phyloP scores from a whole-genome alignment of 192 early-diverging fungal species.

The Backusella tuberculispora region DNA sequence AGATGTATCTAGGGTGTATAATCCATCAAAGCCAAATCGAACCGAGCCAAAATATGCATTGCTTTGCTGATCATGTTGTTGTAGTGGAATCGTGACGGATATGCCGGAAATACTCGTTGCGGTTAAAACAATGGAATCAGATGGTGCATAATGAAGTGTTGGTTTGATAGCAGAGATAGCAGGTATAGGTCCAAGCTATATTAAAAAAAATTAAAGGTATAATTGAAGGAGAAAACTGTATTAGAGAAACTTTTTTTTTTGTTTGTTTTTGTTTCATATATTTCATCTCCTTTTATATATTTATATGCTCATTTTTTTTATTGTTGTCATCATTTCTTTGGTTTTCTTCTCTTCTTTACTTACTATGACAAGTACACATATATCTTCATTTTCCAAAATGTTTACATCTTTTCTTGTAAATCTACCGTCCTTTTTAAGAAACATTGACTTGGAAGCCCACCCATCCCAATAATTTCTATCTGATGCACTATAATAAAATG shows the following conservation, averaged over 20 bases:
- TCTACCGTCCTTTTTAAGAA: constrained; percentile 21
- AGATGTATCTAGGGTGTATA: constrained; percentile 16
- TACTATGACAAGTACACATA: constrained; percentile 36
- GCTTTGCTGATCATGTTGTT: constrained; percentile 22
- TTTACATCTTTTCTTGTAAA: constrained; percentile 22
- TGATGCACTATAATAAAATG: constrained; percentile 12
- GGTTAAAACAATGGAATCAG: constrained; percentile 21
- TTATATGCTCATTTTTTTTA: neutral
- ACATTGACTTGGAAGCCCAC: constrained; percentile 24
- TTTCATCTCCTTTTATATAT: neutral
- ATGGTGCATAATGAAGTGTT: constrained; percentile 5
- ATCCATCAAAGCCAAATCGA: constrained; percentile 20
- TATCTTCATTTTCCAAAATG: constrained; percentile 9
- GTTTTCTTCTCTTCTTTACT: neutral
- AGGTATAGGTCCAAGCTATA: constrained; percentile 32
- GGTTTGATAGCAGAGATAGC: constrained; percentile 20
- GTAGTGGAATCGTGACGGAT: constrained; percentile 13
- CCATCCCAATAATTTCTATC: constrained; percentile 34
- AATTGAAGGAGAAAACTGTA: neutral
- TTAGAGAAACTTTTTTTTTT: neutral
- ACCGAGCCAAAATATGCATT: constrained; percentile 35
- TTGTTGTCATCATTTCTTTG: neutral
- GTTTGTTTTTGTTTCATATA: neutral
- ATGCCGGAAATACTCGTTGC: constrained; percentile 16
- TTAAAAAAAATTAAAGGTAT: neutral